phyloP scores from a whole-genome alignment of 2,329 filamentous ascomycete species.

The Trichophaea hybrida region DNA sequence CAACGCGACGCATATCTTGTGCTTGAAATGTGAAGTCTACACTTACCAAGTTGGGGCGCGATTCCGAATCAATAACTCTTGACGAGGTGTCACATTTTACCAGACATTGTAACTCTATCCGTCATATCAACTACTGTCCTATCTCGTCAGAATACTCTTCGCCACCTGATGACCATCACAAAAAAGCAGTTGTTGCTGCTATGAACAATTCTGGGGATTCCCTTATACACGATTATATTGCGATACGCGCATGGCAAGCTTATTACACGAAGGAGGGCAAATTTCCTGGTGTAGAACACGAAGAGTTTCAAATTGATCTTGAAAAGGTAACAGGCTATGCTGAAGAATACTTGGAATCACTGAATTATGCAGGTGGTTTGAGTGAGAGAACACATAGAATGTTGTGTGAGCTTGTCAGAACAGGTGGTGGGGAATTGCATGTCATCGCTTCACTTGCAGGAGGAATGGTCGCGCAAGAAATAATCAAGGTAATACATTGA shows the following conservation, averaged over 20 bases:
- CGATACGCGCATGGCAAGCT: constrained; percentile 34
- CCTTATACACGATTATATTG: constrained; percentile 55
- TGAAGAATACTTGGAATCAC: constrained; percentile 8
- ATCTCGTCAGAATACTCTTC: constrained; percentile 26
- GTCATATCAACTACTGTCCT: constrained; percentile 14
- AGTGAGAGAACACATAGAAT: constrained; percentile 7
- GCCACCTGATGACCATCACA: constrained; percentile 10
- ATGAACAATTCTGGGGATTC: constrained; percentile 31
- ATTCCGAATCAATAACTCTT: constrained; percentile 9
- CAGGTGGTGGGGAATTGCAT: constrained; percentile 74
- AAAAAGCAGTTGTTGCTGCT: constrained; percentile 9
- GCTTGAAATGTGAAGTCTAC: constrained; percentile 8
- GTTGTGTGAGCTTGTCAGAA: constrained; percentile 40
- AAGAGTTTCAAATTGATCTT: constrained; percentile 15
- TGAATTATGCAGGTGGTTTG: constrained; percentile 7
- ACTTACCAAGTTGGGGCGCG: constrained; percentile 14
- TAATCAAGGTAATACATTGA: constrained; percentile 57
- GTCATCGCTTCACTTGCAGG: constrained; percentile 79
- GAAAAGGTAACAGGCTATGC: constrained; percentile 15
- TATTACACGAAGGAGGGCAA: constrained; percentile 18
- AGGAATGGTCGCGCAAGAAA: constrained; percentile 90
- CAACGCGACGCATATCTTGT: constrained; percentile 31
- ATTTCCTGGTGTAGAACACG: constrained; percentile 21
- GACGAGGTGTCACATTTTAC: constrained; percentile 17
- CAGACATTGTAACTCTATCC: constrained; percentile 21